phyloP scores from a whole-genome alignment of 2,329 filamentous ascomycete species.

The Pseudocercospora fuligena region DNA sequence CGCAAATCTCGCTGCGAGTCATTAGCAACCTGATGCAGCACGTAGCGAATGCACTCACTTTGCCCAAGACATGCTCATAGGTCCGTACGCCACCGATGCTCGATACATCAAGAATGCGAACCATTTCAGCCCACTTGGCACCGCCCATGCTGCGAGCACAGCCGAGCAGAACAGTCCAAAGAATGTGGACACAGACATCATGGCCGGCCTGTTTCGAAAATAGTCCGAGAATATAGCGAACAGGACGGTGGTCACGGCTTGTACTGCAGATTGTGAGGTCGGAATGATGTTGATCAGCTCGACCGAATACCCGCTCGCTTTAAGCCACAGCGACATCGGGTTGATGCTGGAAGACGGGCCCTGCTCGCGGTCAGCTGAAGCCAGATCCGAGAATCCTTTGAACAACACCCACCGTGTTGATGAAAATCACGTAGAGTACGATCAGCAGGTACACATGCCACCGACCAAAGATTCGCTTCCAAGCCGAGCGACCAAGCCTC shows the following conservation, averaged over 20 bases:
- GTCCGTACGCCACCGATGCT: conserved; percentile 40
- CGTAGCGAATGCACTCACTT: conserved; percentile 38
- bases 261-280: conserved; percentile 57
- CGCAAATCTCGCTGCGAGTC: conserved; percentile 54
- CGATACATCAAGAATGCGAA: conserved; percentile 40
- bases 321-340: conserved; percentile 37
- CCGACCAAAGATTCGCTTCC: conserved; percentile 59
- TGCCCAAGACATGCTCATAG: conserved; percentile 49
- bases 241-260: conserved; percentile 63
- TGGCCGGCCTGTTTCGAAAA: conserved; percentile 27
- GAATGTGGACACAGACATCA: conserved; percentile 32
- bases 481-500: conserved; percentile 50
- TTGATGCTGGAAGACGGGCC: conserved; percentile 32
- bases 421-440: conserved; percentile 66
- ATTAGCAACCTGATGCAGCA: conserved; percentile 10
- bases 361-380: not conserved
- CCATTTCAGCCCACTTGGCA: conserved; percentile 41
- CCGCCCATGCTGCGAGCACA: conserved; percentile 40
- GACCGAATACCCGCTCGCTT: conserved; percentile 51
- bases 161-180: conserved; percentile 32
- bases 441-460: conserved; percentile 69
- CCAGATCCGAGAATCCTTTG: not conserved
- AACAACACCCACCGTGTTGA: conserved; percentile 58
- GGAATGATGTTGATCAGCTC: conserved; percentile 62
- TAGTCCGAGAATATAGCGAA: conserved; percentile 54